phyloP scores from a whole-genome alignment of 257 asterid species.

The Penstemon davidsonii region DNA sequence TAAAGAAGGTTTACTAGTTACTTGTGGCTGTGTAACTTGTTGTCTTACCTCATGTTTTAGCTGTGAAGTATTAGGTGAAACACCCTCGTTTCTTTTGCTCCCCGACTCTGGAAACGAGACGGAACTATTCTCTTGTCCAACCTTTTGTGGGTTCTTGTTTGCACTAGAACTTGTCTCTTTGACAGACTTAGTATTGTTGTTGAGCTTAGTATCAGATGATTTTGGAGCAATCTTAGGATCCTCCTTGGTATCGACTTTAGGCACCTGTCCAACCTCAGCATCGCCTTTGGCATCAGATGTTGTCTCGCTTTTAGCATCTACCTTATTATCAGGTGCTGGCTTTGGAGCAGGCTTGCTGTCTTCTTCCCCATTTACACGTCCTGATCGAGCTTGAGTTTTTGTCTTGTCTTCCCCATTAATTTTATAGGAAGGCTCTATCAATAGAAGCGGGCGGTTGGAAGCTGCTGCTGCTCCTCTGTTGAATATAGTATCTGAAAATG shows the following conservation, averaged over 20 bases:
- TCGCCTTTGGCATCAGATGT: conserved; percentile 24
- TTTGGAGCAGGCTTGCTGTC: neutral
- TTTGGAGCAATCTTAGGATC: conserved; percentile 38
- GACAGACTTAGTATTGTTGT: conserved; percentile 35
- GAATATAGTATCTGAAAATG: conserved; percentile 65
- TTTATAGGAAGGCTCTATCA: conserved; percentile 82
- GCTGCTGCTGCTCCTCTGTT: conserved; percentile 40
- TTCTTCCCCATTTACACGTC: conserved; percentile 37
- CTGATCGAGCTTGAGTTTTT: conserved; percentile 53
- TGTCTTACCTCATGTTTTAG: conserved; percentile 50
- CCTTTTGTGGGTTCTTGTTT: neutral
- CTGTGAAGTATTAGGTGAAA: conserved; percentile 36
- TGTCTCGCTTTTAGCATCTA: conserved; percentile 42
- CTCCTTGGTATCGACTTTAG: conserved; percentile 29
- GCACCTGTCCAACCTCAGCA: conserved; percentile 43
- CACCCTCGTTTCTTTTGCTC: conserved; percentile 34
- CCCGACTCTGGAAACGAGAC: conserved; percentile 5
- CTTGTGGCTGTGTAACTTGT: conserved; percentile 21
- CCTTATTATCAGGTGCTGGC: neutral
- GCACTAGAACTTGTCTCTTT: conserved; percentile 34
- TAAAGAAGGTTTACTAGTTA: conserved; percentile 48
- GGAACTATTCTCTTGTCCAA: conserved; percentile 35
- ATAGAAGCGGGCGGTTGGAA: conserved; percentile 58
- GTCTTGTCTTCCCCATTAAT: conserved; percentile 75
- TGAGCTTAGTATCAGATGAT: conserved; percentile 44